A percentile compares a stretch with the other conserved stretches of the same genome.
phyloP scores from a whole-genome alignment of 345 rosid genomes.

The Ceriops decandra region DNA sequence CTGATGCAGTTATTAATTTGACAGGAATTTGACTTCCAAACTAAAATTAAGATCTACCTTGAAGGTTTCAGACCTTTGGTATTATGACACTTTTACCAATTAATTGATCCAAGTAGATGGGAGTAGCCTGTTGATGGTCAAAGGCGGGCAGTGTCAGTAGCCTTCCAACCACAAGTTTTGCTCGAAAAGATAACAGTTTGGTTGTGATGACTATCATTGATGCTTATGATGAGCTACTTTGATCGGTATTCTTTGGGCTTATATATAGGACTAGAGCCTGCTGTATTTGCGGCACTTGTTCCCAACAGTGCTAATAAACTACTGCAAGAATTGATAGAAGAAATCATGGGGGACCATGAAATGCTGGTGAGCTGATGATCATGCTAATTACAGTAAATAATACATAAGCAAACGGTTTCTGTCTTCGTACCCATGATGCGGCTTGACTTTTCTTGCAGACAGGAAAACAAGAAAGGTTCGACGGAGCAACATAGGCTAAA shows the following conservation, averaged over 20 bases:
- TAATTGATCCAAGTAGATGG: too few species aligned
- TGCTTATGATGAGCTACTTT: not conserved
- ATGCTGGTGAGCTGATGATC: slow-evolving; percentile 54
- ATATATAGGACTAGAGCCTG: slow-evolving; percentile 61
- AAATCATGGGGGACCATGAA: slow-evolving; percentile 91
- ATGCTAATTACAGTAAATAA: not conserved
- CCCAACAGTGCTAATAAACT: slow-evolving; percentile 77
- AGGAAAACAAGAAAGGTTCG: slow-evolving; percentile 24
- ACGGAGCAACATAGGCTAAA: slow-evolving; percentile 7
- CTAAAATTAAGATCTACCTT: too few species aligned
- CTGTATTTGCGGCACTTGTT: slow-evolving; percentile 83
- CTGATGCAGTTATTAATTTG: not conserved
- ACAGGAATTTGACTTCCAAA: not conserved
- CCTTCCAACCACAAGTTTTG: not conserved
- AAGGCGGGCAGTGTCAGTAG: too few species aligned
- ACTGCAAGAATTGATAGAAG: slow-evolving; percentile 62
- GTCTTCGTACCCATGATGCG: not conserved
- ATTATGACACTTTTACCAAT: too few species aligned
- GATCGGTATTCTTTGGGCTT: not conserved
- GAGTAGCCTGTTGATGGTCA: too few species aligned
- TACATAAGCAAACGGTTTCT: not conserved
- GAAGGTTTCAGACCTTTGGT: too few species aligned
- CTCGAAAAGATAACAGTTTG: too few species aligned
- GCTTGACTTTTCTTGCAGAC: slow-evolving; percentile 41
- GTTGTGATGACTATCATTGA: too few species aligned